Evolutionary conservation across 352 stramenopile genomes (phyloP).

Genomic region (Phytophthora chlamydospora): DNA sequence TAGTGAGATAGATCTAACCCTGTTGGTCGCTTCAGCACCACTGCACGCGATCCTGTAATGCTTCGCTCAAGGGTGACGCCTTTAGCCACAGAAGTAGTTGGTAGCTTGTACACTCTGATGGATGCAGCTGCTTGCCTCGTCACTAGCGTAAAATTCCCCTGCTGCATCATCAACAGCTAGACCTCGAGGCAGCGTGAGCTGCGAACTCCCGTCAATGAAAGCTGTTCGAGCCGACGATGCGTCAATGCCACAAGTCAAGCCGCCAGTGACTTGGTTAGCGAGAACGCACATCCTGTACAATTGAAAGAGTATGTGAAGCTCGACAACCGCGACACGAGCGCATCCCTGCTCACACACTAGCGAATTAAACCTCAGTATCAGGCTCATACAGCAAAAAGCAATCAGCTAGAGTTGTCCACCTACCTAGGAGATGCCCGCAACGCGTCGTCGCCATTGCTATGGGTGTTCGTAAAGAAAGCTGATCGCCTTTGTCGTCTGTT

Average conservation of each 20-base stretch:
- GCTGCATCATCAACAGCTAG: conserved; percentile 60
- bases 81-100: conserved; percentile 25
- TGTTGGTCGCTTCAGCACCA: conserved; percentile 42
- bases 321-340: conserved; percentile 30
- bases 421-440: conserved; percentile 34
- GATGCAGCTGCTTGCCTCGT: conserved; percentile 57
- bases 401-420: neutral
- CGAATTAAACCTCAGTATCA: conserved; percentile 18
- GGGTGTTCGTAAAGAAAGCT: conserved; percentile 15
- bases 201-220: conserved; percentile 26
- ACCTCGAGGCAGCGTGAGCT: conserved; percentile 22
- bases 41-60: conserved; percentile 20
- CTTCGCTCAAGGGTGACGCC: conserved; percentile 25
- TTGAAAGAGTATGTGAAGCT: conserved; percentile 45
- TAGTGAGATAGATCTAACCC: conserved; percentile 72
- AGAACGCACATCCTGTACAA: conserved; percentile 29
- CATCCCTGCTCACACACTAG: conserved; percentile 48
- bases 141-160: conserved; percentile 68
- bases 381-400: neutral
- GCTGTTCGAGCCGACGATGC: conserved; percentile 20
- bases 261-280: conserved; percentile 17
- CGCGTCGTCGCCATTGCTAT: conserved; percentile 33
- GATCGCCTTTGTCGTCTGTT: conserved; percentile 1
- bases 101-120: conserved; percentile 53
- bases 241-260: conserved; percentile 18